A percentile compares a stretch with the other conserved stretches of the same genome.
These are phyloP conservation scores for Pseudogymnoascus sp. DNA, from an alignment of 2,329 filamentous ascomycete species.

Conservation along the genomic window DNA sequence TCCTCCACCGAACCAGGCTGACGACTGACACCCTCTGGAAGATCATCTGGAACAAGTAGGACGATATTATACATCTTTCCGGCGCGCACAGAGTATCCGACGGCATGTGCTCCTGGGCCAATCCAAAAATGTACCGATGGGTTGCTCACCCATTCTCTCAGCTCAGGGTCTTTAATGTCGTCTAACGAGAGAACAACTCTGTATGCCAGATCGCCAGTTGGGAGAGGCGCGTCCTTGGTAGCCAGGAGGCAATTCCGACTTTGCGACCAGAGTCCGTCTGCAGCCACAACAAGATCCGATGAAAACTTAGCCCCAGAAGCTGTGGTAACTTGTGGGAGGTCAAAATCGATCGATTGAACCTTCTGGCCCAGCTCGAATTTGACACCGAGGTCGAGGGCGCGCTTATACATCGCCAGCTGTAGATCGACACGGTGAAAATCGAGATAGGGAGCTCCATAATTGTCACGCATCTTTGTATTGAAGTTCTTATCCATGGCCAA, in stretches of 20 bases:
- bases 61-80: constrained; percentile 41
- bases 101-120: constrained; percentile 41
- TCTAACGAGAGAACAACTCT: constrained; percentile 38
- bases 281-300: constrained; percentile 35
- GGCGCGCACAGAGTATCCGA: constrained; percentile 39
- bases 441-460: constrained; percentile 32
- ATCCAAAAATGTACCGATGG: constrained; percentile 42
- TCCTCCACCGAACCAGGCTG: constrained; percentile 36
- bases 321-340: constrained; percentile 18
- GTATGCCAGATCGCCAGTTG: constrained; percentile 41
- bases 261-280: constrained; percentile 36
- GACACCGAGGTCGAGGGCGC: constrained; percentile 34
- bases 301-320: constrained; percentile 19
- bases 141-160: constrained; percentile 32
- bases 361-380: constrained; percentile 32
- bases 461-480: constrained; percentile 17
- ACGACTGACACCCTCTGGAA: constrained; percentile 30
- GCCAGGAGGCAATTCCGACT: constrained; percentile 35
- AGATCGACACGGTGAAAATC: constrained; percentile 42
- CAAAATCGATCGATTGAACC: constrained; percentile 29
- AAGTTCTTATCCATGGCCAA: constrained; percentile 23
- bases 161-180: constrained; percentile 36
- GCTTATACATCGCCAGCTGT: constrained; percentile 36
- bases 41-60: constrained; percentile 33
- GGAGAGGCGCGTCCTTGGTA: constrained; percentile 37